Base-by-base conservation (phyloP, 768 basidiomycete genomes). In the Serendipita indica region DNA sequence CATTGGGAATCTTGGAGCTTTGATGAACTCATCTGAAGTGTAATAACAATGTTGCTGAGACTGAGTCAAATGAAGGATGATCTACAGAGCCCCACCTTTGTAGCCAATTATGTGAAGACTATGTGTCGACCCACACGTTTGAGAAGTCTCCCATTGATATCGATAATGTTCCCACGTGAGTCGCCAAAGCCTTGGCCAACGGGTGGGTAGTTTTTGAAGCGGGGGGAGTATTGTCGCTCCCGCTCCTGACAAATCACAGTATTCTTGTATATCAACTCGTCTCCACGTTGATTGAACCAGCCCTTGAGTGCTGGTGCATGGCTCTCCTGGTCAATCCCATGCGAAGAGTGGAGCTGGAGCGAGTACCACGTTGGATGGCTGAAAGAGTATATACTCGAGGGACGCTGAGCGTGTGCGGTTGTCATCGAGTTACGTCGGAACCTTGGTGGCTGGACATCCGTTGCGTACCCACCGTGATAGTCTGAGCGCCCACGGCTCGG, bases 261-360 rank as follows among this genome's bases (percentile, higher is more conserved):
- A 33, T 54, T 54, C 30, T 27, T 16, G 22, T 32, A 18, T 7
- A 54, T 32, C 20, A 54, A 33, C 30, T 54, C 20, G 30, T 54
- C 49, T 1, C 49, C 49, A n/a, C 49, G 20, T n/a, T 16, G 22
- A 54, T 54, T 54, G 49, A 54, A 54, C 49, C 49, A 54, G 12
- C 49, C 49, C 49, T 54, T 54, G 41, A 43, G 41, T n/a, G 41
- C 12, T 10, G 13, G 49, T 30, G 30, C 30, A 43, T 43, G 18
- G 18, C 18, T 18, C 35, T 10, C 35, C 35, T n/a, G n/a, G n/a
- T n/a, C n/a, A n/a, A n/a, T n/a, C n/a, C n/a, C n/a, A n/a, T n/a
- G n/a, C n/a, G n/a, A n/a, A n/a, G n/a, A n/a, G n/a, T n/a, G 35
- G 12, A 39, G 12, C 35, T 39, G 13, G 35, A 39, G 18, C 13